Conservation (phyloP, 2,329 filamentous ascomycete species). For the Sporothrix dimorphospora region DNA sequence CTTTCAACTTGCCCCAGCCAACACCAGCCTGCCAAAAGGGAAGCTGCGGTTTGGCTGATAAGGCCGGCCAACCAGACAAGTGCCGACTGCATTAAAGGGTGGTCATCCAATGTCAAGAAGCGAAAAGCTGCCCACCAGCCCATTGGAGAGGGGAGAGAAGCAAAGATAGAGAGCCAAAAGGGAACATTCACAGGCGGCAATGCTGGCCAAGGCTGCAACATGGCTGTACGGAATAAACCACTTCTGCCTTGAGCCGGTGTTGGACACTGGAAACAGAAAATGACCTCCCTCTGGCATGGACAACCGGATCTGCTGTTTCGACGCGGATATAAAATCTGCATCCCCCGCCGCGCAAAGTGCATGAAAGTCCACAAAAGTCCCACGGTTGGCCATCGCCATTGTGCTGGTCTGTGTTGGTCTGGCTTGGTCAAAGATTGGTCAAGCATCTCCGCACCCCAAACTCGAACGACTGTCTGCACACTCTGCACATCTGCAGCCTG, state of each 20-base stretch:
- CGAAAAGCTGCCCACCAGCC: not conserved
- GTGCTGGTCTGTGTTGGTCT: not conserved
- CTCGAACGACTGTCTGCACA: not conserved
- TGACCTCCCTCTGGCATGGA: not conserved
- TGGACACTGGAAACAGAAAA: not conserved
- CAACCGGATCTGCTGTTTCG: not conserved
- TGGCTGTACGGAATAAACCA: conserved; percentile 16
- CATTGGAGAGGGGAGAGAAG: not conserved
- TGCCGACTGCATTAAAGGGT: conserved; percentile 30
- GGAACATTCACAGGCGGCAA: not conserved
- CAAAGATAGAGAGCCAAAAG: not conserved
- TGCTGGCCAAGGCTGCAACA: not conserved
- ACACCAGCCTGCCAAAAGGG: not conserved
- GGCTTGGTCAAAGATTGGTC: conserved; percentile 16
- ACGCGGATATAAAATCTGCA: conserved; percentile 10
- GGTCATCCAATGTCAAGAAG: not conserved
- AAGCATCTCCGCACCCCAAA: conserved; percentile 10
- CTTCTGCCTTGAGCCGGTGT: not conserved
- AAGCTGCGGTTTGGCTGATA: not conserved
- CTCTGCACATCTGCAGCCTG: not conserved
- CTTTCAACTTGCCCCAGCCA: not conserved
- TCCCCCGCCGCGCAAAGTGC: not conserved
- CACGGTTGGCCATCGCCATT: not conserved
- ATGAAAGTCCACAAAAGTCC: not conserved
- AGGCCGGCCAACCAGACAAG: conserved; percentile 35